Evolutionary conservation across 1,139 yeast species (phyloP).

Genomic region (Ogataea hybrid): DNA sequence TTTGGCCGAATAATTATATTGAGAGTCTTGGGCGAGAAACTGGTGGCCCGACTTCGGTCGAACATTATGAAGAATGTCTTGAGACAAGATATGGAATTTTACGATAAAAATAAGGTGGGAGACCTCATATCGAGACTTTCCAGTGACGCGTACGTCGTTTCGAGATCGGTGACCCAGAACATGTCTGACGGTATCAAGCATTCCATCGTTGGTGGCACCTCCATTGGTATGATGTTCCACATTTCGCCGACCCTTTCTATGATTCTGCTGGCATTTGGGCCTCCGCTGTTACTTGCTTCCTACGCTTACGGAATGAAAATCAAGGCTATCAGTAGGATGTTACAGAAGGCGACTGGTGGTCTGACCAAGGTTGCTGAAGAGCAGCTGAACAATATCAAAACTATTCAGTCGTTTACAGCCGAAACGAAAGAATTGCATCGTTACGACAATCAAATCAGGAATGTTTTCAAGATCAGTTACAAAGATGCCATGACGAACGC

Average conservation of each 20-base stretch:
- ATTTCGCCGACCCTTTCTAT: conserved; percentile 80
- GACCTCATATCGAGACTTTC: conserved; percentile 87
- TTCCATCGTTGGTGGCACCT: conserved; percentile 73
- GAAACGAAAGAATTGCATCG: conserved; percentile 64
- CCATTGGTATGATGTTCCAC: conserved; percentile 83
- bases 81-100: conserved; percentile 88
- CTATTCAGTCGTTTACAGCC: conserved; percentile 88
- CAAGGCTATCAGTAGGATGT: conserved; percentile 66
- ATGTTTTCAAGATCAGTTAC: conserved; percentile 71
- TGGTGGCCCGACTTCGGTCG: conserved; percentile 81
- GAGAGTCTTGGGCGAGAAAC: conserved; percentile 77
- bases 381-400: conserved; percentile 78
- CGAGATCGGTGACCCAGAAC: conserved; percentile 84
- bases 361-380: conserved; percentile 91
- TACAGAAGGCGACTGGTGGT: conserved; percentile 85
- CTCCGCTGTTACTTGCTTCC: conserved; percentile 77
- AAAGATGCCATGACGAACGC: conserved; percentile 79
- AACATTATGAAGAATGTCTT: conserved; percentile 72
- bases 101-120: conserved; percentile 90
- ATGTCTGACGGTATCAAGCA: conserved; percentile 90
- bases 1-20: conserved; percentile 76
- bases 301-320: conserved; percentile 77
- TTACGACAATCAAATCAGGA: conserved; percentile 69
- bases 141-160: conserved; percentile 86
- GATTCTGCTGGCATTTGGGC: conserved; percentile 73